phyloP scores from a whole-genome alignment of 2,329 filamentous ascomycete species.

The Ceratocystis diversiconidia region DNA sequence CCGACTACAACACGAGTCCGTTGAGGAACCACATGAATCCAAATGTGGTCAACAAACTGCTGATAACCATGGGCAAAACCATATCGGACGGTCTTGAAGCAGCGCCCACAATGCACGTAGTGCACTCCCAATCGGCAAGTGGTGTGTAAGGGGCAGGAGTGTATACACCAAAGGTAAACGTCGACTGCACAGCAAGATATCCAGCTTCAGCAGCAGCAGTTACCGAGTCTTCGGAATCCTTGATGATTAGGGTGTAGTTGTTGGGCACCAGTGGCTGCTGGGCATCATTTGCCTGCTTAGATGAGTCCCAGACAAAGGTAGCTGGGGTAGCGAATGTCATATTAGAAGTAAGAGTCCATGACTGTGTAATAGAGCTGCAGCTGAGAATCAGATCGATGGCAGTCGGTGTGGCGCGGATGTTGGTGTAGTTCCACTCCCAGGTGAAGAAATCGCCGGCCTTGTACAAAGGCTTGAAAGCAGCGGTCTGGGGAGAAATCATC shows the following conservation, averaged over 20 bases:
- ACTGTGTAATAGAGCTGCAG: constrained; percentile 36
- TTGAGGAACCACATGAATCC: constrained; percentile 52
- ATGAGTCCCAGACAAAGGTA: constrained; percentile 45
- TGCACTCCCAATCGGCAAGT: constrained; percentile 39
- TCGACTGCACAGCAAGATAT: constrained; percentile 36
- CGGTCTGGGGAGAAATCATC: constrained; percentile 38
- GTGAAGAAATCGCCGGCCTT: constrained; percentile 47
- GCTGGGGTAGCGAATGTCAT: constrained; percentile 42
- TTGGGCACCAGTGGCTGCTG: constrained; percentile 36
- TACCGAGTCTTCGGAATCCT: constrained; percentile 40
- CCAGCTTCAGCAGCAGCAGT: constrained; percentile 40
- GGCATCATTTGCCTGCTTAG: constrained; percentile 32
- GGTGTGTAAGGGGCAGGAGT: constrained; percentile 36
- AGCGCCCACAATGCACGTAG: constrained; percentile 40
- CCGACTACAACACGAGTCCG: constrained; percentile 30
- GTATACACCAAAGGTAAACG: constrained; percentile 46
- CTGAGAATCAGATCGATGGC: constrained; percentile 46
- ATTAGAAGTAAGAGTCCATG: constrained; percentile 49
- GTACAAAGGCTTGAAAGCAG: constrained; percentile 36
- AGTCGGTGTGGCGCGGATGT: constrained; percentile 41
- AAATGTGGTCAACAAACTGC: constrained; percentile 40
- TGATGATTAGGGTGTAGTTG: constrained; percentile 47
- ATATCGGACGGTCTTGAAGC: constrained; percentile 2
- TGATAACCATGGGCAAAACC: constrained; percentile 21
- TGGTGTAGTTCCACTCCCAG: constrained; percentile 53